These are phyloP conservation scores for Fusarium tuaranense DNA, from an alignment of 2,329 filamentous ascomycete genomes.

Conservation along the genomic window DNA sequence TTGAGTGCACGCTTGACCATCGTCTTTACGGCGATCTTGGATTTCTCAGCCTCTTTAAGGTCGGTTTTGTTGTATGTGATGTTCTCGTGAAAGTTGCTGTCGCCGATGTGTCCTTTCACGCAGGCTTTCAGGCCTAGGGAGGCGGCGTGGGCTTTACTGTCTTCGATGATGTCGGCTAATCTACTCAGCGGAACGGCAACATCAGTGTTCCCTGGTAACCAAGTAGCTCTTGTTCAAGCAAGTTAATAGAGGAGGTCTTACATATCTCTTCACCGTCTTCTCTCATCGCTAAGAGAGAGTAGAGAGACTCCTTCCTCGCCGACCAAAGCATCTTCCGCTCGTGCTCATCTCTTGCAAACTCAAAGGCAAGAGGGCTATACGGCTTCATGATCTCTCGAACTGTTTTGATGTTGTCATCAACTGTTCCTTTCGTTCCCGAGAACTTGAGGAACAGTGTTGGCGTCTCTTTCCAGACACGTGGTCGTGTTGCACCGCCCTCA, in stretches of 20 bases:
- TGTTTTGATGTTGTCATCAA: not conserved
- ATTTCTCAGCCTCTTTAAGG: not conserved
- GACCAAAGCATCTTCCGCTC: not conserved
- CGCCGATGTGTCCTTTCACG: not conserved
- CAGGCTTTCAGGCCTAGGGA: not conserved
- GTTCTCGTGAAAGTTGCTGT: not conserved
- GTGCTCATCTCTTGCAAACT: not conserved
- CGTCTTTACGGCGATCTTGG: not conserved
- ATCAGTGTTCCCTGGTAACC: not conserved
- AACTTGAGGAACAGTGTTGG: slow-evolving; percentile 80
- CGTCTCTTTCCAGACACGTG: slow-evolving; percentile 71
- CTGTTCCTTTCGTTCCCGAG: not conserved
- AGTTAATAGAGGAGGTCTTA: not conserved
- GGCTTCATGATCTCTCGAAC: not conserved
- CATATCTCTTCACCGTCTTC: not conserved
- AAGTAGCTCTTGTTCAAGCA: too few relatives aligned
- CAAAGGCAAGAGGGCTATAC: not conserved
- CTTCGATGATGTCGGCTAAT: not conserved
- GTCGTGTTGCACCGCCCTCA: slow-evolving; percentile 67
- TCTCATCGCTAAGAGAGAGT: not conserved
- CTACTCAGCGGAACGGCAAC: not conserved
- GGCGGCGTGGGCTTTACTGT: not conserved
- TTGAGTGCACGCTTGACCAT: not conserved
- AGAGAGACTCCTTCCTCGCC: not conserved
- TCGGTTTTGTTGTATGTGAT: not conserved